Base-by-base conservation (phyloP, 2,329 filamentous ascomycete genomes). In the Daldinia sp. region DNA sequence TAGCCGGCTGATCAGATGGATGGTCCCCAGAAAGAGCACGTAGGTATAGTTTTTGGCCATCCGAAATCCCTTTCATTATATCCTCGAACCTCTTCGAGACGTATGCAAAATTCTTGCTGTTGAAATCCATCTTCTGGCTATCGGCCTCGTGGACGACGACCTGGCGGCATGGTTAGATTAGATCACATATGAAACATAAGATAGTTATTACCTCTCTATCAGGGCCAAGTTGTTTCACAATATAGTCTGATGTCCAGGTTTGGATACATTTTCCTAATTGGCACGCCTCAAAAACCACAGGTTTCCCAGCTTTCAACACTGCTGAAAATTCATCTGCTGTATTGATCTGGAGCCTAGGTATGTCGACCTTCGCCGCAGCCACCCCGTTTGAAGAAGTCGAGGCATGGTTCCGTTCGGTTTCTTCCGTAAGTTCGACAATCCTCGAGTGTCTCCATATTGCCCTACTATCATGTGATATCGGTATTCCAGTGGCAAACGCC, bases 71-170 rank as follows among this genome's bases (percentile, higher is more conserved):
- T 37, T 87, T 78, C 57, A 94, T 82, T 76, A 97, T 94, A 0
- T 85, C 80, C 1, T 84, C 86, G 72, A 97, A 93, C 2, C 82
- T 76, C 69, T 90, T 89, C 3, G 88, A 92, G 7, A 86, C 83
- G 76, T 97, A 97, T 41, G 82, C 81, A 76, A 97, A 97, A 78
- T 97, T 97, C 79, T 97, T 97, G 51, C 85, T 83, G 64, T 89
- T 89, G 76, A 97, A 97, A 73, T 93, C 90, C 91, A 97, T 93
- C 51, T 87, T 87, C 33, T 87, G 83, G 4, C 83, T 85, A 6
- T 83, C 79, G 20, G 90, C 89, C 71, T 92, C 87, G 75, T 97
- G 94, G 4, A 97, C 87, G 10, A 93, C 84, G 13, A 97, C 86
- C 87, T 92, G 33, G 1, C 33, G 15, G 42, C 26, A 60, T 55